These are phyloP conservation scores for Aspergillus hiratsukae DNA, from an alignment of 2,329 filamentous ascomycete species.

Conservation along the genomic window DNA sequence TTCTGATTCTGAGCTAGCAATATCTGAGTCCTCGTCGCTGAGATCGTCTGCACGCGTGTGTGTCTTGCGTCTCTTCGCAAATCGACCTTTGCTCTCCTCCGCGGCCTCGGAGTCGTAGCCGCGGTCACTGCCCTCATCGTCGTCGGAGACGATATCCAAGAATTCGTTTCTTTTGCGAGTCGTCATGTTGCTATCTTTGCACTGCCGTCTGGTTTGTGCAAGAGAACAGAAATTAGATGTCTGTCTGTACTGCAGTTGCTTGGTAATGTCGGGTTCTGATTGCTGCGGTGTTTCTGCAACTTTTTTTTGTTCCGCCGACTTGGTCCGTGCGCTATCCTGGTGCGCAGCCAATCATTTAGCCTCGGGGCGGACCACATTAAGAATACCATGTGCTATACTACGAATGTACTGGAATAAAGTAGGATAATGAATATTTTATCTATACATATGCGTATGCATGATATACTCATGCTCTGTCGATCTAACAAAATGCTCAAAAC, in stretches of 20 bases:
- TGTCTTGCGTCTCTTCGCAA: conserved; percentile 30
- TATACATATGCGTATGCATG: not conserved
- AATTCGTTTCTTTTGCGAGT: conserved; percentile 38
- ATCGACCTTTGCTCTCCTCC: conserved; percentile 36
- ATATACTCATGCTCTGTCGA: not conserved
- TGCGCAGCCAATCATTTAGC: not conserved
- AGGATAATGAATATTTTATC: not conserved
- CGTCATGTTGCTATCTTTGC: conserved; percentile 24
- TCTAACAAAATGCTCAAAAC: not conserved
- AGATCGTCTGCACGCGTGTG: conserved; percentile 16
- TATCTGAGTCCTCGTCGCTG: conserved; percentile 38
- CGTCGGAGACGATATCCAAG: conserved; percentile 34
- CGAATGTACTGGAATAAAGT: not conserved
- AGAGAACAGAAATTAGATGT: no score
- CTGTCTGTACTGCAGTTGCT: not conserved
- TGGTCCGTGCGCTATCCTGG: conserved; percentile 9
- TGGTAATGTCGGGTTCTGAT: conserved; percentile 9
- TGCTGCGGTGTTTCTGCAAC: not conserved
- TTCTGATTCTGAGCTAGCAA: conserved; percentile 16
- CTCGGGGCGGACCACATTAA: not conserved
- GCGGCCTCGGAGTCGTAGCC: conserved; percentile 45
- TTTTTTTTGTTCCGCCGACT: conserved; percentile 12
- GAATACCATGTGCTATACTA: no score
- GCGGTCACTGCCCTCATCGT: conserved; percentile 35
- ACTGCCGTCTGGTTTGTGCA: not conserved